Evolutionary conservation across 2,329 filamentous ascomycete genomes (phyloP), one percentile per base, ranked within the genome.

Genomic region (Epichloe elymi): DNA sequence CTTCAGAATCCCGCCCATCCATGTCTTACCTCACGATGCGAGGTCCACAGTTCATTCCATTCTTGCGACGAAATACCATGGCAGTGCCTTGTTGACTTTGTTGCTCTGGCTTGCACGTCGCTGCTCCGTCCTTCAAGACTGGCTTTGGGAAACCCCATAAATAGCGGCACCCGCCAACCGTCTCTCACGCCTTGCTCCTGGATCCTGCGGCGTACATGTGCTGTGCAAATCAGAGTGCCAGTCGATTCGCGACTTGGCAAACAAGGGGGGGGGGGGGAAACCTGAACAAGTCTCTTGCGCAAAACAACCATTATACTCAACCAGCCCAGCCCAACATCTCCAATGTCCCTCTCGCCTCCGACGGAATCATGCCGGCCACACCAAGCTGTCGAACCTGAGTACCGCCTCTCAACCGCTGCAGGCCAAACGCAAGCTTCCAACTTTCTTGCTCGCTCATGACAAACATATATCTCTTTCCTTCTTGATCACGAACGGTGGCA

Each of bases 391-490:
- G 70, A 35, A 76, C 77, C 62, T 82, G 79, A 3, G 75, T 76
- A 5, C 82, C 81, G 50, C 74, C 74, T 49, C 80, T 69, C 58
- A 86, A 65, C 43, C 76, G 72, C 62, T 82, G 78, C 57, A 86
- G 61, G 2, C 79, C 81, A 37, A 77, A 69, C 1, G 79, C 73
- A 23, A 86, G 69, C 72, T 86, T 86, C 82, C 82, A 85, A 30
- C 74, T 75, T 63, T 86, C 82, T 54, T 79, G 74, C 60, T 85
- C 80, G 40, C 73, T 70, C 36, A 85, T 67, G 10, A 85, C 73
- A 60, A 85, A 85, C 37, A 85, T 64, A 60, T 79, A 84, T 37
- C 80, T 73, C 66, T 82, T 83, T 42, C 79, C 79, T 54, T 84
- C 81, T 56, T 82, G 78, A 59, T 86, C 82, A 50, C 79, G 70